Conservation (phyloP, 257 asterid genomes). For the Scutellaria baicalensis region DNA sequence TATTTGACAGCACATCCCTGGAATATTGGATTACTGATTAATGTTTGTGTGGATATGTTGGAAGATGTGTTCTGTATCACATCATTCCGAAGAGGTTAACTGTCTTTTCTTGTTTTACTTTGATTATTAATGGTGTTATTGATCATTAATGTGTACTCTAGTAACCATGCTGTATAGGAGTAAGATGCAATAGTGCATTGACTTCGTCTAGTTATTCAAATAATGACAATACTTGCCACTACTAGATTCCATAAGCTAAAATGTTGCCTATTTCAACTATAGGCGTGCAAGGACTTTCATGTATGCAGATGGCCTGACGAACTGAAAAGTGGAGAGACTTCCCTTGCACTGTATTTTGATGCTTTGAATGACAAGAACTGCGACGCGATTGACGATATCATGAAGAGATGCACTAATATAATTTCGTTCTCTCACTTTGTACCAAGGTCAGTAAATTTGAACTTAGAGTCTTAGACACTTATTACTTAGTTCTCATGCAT, state of each 20-base stretch:
- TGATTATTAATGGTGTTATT: background rate
- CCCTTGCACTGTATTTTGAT: conserved; percentile 78
- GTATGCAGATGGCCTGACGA: conserved; percentile 82
- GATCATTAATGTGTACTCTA: background rate
- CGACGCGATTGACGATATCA: conserved; percentile 41
- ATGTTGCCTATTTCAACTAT: conserved; percentile 11
- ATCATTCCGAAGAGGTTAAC: background rate
- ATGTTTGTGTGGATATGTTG: background rate
- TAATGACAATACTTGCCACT: background rate
- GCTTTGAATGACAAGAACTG: conserved; percentile 55
- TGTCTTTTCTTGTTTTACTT: background rate
- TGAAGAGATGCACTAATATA: conserved; percentile 49
- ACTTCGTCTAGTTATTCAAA: background rate
- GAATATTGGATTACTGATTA: background rate
- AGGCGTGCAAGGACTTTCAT: conserved; percentile 91
- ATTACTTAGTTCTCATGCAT: background rate
- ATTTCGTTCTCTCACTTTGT: conserved; percentile 80
- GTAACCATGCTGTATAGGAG: background rate
- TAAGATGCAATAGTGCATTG: background rate
- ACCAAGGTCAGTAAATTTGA: conserved; percentile 56
- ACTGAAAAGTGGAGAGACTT: conserved; percentile 40
- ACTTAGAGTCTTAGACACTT: background rate
- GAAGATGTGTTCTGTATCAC: background rate
- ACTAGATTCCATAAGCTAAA: background rate
- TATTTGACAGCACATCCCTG: conserved; percentile 8